Base-by-base conservation (phyloP, 345 rosid genomes). In the Carallia pectinifolia region DNA sequence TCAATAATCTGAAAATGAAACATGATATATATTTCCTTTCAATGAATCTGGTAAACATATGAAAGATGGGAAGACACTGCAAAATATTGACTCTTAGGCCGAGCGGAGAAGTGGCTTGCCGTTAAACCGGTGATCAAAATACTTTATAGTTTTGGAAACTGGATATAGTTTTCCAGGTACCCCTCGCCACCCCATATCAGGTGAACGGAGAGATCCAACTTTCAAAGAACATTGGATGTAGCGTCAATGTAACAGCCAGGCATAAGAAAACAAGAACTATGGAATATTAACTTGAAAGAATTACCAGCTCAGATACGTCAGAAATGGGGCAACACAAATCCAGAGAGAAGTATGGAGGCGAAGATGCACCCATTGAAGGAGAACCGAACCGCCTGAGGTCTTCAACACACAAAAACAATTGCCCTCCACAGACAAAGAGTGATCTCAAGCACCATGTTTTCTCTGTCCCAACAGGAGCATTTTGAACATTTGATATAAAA, bases 391-490 rank as follows among this genome's bases (percentile, higher is more conserved):
- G 89, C 78, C 23, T 81, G 59, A 95, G 82, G 76, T 92, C 97
- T 83, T 95, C 99, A 44, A 60, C 34, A 69, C 99, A 95, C 62
- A 95, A 68, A 72, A 90, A 80, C 70, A 92, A 69, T 65, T 84
- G 81, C 64, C 80, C 86, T 78, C 82, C 81, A 58, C 80, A 84
- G 65, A 95, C 84, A 81, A 95, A 87, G 61, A 95, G 71, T 31
- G 99, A 91, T 79, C 97, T 83, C 54, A 80, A 70, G 67, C 81
- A 69, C 99, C 99, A 90, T 12, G 90, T 61, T 59, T 71, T 83
- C 48, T 77, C 98, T 91, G 89, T 77, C 74, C 75, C 82, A 44
- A 33, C 29, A 55, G 15, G 54, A 30, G 48, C 69, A 54, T 18
- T 76, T 64, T 15, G 59, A 33, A 33, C 17, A 62, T 69, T 53